Conservation (phyloP, 2,329 filamentous ascomycete genomes). For the Kalaharituber pfeilii region DNA sequence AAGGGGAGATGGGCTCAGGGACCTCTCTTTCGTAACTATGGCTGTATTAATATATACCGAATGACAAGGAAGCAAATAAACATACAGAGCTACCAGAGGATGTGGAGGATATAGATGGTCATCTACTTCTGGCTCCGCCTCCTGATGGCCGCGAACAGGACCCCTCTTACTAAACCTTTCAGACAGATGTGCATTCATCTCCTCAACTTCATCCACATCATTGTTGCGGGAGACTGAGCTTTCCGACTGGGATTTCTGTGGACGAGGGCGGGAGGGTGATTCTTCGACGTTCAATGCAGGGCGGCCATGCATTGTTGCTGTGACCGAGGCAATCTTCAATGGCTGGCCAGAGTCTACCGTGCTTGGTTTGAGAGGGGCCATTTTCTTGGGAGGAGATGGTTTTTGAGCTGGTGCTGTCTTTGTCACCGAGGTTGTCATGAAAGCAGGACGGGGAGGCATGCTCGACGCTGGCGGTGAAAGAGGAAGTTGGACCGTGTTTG, state of each 20-base stretch:
- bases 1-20: conserved; percentile 18
- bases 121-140: background rate
- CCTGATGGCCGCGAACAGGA: background rate
- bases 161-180: conserved; percentile 8
- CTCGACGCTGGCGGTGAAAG: too few relatives aligned
- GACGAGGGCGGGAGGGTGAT: background rate
- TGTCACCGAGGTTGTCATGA: too few relatives aligned
- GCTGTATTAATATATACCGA: conserved; percentile 3
- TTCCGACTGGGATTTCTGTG: background rate
- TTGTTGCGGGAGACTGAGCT: background rate
- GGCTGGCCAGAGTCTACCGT: too few relatives aligned
- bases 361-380: too few relatives aligned
- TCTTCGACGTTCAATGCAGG: background rate
- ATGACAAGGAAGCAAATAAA: background rate
- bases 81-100: background rate
- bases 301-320: background rate
- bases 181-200: conserved; percentile 14
- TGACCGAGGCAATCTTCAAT: too few relatives aligned
- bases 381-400: too few relatives aligned
- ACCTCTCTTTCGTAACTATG: conserved; percentile 16
- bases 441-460: too few relatives aligned
- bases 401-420: too few relatives aligned
- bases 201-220: background rate
- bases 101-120: background rate
- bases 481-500: too few relatives aligned